Evolutionary conservation across 2,329 filamentous ascomycete genomes (phyloP).

Genomic region (Pyrenophora seminiperda): DNA sequence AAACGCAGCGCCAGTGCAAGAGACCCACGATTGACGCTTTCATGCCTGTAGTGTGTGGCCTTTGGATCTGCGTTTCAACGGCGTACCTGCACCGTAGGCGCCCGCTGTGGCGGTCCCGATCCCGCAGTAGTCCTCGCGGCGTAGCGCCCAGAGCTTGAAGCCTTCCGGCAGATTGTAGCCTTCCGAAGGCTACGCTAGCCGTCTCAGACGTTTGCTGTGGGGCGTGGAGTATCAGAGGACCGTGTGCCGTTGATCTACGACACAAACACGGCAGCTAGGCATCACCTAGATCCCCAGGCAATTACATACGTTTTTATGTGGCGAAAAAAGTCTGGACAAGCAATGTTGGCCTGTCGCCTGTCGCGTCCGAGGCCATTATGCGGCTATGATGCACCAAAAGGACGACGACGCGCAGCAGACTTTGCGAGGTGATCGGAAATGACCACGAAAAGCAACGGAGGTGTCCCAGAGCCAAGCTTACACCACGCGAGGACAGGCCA

Average conservation of each 20-base stretch:
- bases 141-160: constrained; percentile 33
- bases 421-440: constrained; percentile 19
- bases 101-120: constrained; percentile 31
- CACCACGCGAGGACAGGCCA: constrained; percentile 42
- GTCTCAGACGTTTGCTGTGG: constrained; percentile 19
- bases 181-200: constrained; percentile 21
- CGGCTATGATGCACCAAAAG: constrained; percentile 11
- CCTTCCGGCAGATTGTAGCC: constrained; percentile 19
- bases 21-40: constrained; percentile 40
- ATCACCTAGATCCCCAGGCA: constrained; percentile 23
- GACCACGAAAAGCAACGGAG: constrained; percentile 21
- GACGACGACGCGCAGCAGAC: constrained; percentile 26
- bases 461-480: constrained; percentile 27
- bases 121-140: constrained; percentile 31
- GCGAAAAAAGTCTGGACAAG: constrained; percentile 19
- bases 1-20: constrained; percentile 45
- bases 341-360: constrained; percentile 31
- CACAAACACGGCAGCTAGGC: constrained; percentile 31
- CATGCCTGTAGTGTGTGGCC: constrained; percentile 39
- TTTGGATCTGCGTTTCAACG: constrained; percentile 45
- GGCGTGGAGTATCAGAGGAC: constrained; percentile 22
- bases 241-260: constrained; percentile 33
- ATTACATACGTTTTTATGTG: constrained; percentile 20
- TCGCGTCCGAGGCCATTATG: constrained; percentile 19
- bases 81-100: constrained; percentile 44